Percentiles rank a stretch among this genome's conserved stretches.
phyloP scores from a whole-genome alignment of 129 eudicot genomes.

The Centrapalus pauciflorus region DNA sequence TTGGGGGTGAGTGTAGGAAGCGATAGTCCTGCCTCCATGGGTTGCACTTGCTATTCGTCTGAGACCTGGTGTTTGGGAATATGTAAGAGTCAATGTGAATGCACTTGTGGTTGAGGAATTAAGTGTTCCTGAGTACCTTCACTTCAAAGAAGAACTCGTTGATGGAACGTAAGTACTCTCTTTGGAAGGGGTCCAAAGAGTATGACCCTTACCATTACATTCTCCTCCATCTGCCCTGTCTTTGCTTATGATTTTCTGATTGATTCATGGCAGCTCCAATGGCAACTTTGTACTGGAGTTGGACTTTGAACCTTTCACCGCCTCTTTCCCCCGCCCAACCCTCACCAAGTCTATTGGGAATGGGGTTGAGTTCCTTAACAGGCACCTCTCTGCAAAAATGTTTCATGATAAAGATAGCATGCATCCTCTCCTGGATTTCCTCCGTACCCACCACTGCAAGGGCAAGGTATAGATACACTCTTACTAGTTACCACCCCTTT shows the following conservation, averaged over 20 bases:
- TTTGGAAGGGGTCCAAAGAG: no score
- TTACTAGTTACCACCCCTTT: no score
- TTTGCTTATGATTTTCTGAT: background rate
- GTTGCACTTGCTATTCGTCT: conserved; percentile 85
- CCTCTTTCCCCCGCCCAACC: conserved; percentile 80
- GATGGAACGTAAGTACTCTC: conserved; percentile 47
- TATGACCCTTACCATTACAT: background rate
- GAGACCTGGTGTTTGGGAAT: conserved; percentile 96
- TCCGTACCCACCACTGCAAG: conserved; percentile 66
- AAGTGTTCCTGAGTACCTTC: conserved; percentile 63
- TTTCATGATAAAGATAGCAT: conserved; percentile 94
- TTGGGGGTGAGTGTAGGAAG: conserved; percentile 60
- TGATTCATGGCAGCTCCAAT: conserved; percentile 35
- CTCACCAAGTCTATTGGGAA: conserved; percentile 93
- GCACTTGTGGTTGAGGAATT: conserved; percentile 64
- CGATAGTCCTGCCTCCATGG: conserved; percentile 78
- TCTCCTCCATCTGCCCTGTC: background rate
- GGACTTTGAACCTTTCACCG: conserved; percentile 87
- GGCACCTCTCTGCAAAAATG: conserved; percentile 97
- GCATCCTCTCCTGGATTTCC: conserved; percentile 90
- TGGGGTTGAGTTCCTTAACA: conserved; percentile 93
- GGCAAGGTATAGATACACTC: conserved; percentile 63
- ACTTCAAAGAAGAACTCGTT: conserved; percentile 75
- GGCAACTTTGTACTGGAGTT: conserved; percentile 89
- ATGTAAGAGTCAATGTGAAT: conserved; percentile 62